These are phyloP conservation scores for Voacanga thouarsii DNA, from an alignment of 257 asterid species.

Conservation along the genomic window DNA sequence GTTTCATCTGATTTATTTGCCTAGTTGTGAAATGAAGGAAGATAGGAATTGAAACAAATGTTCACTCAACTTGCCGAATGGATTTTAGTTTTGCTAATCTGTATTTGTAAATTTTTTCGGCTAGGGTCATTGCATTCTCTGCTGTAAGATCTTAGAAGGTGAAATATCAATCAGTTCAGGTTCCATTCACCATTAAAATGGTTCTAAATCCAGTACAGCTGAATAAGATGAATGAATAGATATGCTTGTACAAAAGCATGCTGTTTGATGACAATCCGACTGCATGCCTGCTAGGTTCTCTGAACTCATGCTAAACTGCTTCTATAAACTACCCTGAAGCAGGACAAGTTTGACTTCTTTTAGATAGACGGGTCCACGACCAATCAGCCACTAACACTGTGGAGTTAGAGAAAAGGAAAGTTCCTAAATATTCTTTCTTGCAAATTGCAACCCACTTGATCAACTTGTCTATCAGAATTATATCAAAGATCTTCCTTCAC, in stretches of 20 bases:
- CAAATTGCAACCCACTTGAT: not conserved
- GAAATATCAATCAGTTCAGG: not conserved
- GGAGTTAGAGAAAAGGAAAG: not conserved
- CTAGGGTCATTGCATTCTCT: not conserved
- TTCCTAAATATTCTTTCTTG: not conserved
- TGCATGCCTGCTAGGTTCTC: not conserved
- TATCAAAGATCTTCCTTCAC: not conserved
- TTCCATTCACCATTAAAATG: not conserved
- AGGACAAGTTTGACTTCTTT: not conserved
- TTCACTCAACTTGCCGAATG: constrained; percentile 4
- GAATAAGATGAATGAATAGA: not conserved
- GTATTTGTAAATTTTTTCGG: not conserved
- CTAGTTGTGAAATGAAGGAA: constrained; percentile 17
- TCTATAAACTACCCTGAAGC: not conserved
- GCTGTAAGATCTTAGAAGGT: not conserved
- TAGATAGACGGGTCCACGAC: not conserved
- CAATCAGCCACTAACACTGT: not conserved
- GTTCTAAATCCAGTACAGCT: not conserved
- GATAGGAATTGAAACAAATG: constrained; percentile 9
- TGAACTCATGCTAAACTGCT: not conserved
- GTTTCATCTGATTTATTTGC: constrained; percentile 7
- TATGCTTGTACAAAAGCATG: not conserved
- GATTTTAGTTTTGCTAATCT: not conserved
- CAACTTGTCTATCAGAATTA: not conserved
- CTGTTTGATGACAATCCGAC: not conserved